Percentiles rank a stretch among this genome's conserved stretches.
Conservation (phyloP, 352 stramenopile species). For the Phytophthora capsici region DNA sequence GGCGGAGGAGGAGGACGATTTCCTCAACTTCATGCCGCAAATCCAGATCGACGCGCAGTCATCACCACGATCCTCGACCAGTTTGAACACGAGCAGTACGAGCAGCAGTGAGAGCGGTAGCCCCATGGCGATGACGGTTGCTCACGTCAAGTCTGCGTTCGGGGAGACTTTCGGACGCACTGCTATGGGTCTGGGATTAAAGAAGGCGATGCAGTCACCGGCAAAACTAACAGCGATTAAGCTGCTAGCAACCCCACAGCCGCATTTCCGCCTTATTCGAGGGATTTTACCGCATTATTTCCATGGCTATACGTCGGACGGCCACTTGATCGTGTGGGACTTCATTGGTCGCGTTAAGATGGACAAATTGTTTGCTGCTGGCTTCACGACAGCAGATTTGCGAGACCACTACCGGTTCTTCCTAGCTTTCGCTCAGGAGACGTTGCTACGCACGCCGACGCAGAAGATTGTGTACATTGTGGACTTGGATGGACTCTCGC, state of each 20-base stretch:
- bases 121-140: constrained; percentile 44
- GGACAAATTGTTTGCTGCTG: constrained; percentile 66
- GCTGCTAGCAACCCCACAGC: constrained; percentile 58
- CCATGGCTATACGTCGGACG: constrained; percentile 74
- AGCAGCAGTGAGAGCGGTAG: constrained; percentile 40
- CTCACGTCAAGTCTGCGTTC: constrained; percentile 71
- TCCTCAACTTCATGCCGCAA: constrained; percentile 54
- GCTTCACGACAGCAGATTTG: constrained; percentile 78
- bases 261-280: constrained; percentile 77
- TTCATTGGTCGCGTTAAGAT: constrained; percentile 83
- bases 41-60: constrained; percentile 39
- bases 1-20: constrained; percentile 61
- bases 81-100: constrained; percentile 42
- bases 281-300: constrained; percentile 79
- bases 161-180: constrained; percentile 67
- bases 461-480: constrained; percentile 83
- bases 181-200: constrained; percentile 53
- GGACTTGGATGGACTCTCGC: constrained; percentile 78
- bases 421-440: constrained; percentile 74
- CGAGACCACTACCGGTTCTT: constrained; percentile 83
- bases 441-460: constrained; percentile 57
- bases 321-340: constrained; percentile 79
- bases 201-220: constrained; percentile 36
- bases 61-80: constrained; percentile 32
- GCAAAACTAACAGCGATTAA: constrained; percentile 39